phyloP scores from a whole-genome alignment of 2,329 filamentous ascomycete species.

The Neurospora crassa region DNA sequence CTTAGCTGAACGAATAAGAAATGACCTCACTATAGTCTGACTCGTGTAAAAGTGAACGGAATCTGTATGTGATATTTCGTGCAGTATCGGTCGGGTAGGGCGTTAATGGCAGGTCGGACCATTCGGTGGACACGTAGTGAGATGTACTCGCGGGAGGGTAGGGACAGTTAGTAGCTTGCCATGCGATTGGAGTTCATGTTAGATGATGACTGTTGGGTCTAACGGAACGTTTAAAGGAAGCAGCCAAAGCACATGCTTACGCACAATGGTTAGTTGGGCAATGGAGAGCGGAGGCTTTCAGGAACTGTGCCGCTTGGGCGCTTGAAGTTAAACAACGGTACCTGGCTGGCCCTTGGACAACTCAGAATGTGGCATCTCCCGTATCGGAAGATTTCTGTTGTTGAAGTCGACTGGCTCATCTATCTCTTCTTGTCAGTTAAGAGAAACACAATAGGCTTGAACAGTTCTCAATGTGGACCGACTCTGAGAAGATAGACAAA shows the following conservation, averaged over 20 bases:
- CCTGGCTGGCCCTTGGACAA: not conserved
- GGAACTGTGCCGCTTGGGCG: too few species aligned
- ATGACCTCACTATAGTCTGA: not conserved
- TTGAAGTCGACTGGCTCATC: not conserved
- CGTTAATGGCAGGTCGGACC: not conserved
- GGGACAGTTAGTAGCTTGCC: too few species aligned
- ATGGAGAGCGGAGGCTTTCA: too few species aligned
- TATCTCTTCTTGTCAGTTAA: not conserved
- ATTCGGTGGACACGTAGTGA: too few species aligned
- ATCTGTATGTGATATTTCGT: not conserved
- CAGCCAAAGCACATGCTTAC: too few species aligned
- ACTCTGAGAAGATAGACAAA: not conserved
- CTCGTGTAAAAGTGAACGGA: not conserved
- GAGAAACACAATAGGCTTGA: too few species aligned
- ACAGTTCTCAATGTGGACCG: not conserved
- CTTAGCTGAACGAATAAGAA: not conserved
- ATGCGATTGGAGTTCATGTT: too few species aligned
- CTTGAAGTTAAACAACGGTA: too few species aligned
- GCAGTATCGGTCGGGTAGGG: not conserved
- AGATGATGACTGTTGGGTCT: too few species aligned
- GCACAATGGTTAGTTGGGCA: too few species aligned
- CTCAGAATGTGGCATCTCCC: not conserved
- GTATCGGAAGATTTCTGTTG: not conserved
- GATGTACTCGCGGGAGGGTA: too few species aligned
- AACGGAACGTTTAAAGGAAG: too few species aligned